Percentiles rank a stretch among this genome's conserved stretches.
These are phyloP conservation scores for Hyaloscypha variabilis DNA, from an alignment of 495 filamentous ascomycete species.

Conservation along the genomic window DNA sequence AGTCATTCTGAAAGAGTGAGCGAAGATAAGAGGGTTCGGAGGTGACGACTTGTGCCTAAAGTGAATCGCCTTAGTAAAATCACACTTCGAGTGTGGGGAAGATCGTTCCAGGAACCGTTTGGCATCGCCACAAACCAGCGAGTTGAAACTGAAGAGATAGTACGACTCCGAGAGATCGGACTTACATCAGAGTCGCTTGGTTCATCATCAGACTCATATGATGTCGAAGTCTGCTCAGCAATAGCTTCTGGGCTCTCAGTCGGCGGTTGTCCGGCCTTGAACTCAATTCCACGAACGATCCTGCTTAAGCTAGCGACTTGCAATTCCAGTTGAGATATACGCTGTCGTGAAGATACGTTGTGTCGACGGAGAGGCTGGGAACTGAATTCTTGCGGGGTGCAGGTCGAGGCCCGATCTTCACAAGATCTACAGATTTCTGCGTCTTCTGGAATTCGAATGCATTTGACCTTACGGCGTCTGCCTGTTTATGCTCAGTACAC, in stretches of 20 bases:
- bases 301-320: constrained; percentile 22
- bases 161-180: too few relatives aligned
- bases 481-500: constrained; percentile 16
- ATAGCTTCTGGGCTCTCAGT: background rate
- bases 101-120: too few relatives aligned
- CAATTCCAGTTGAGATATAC: constrained; percentile 22
- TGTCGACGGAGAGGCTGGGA: constrained; percentile 6
- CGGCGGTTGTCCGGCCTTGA: constrained; percentile 16
- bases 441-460: constrained; percentile 16
- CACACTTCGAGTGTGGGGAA: too few relatives aligned
- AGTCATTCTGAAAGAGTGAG: constrained; percentile 26
- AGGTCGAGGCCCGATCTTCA: constrained; percentile 20
- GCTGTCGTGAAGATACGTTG: constrained; percentile 16
- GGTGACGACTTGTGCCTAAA: too few relatives aligned
- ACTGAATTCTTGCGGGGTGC: constrained; percentile 12
- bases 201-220: constrained; percentile 19
- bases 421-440: constrained; percentile 15
- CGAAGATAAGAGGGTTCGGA: constrained; percentile 20
- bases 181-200: constrained; percentile 16
- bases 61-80: too few relatives aligned
- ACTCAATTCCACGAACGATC: constrained; percentile 18
- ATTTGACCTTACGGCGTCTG: constrained; percentile 21
- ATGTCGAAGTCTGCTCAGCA: background rate
- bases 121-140: too few relatives aligned
- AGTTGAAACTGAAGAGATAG: too few relatives aligned